Base-by-base conservation (phyloP, 768 basidiomycete genomes). In the Dioszegia aurantiaca region DNA sequence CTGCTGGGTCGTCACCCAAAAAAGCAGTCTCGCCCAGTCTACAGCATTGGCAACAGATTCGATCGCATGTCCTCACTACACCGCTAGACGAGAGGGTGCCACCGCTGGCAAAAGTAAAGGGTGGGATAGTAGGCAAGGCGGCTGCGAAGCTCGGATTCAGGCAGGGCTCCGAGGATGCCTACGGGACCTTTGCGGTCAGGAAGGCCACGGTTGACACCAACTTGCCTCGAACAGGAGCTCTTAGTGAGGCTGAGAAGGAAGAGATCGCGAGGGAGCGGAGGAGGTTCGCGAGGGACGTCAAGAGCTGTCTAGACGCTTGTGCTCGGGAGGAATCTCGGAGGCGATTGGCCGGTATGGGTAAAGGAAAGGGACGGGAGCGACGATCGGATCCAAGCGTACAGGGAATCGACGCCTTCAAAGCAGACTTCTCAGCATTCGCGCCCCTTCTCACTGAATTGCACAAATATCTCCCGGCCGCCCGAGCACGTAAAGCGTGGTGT, bases 21-120 rank as follows among this genome's bases (percentile, higher is more conserved):
- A 65, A 62, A 46, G 41, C 61, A 5, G 54, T 69, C n/a, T 69
- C 68, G 4, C 70, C 70, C 4, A 60, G 64, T 26, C 56, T 69
- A 36, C 62, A 68, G 47, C 70, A 72, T 41, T 72, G 70, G 70
- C 68, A 69, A 28, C 68, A 69, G 37, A 68, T 72, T 48, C 64
- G 70, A 19, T n/a, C 48, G 8, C 65, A 69, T 49, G 70, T 72
- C 12, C 53, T 72, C 12, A 61, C 59, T 8, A 62, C 66, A 8
- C 61, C 66, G 8, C 62, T 63, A 17, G 48, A 45, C 8, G 63
- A 65, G 24, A 64, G 33, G 41, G 40, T 27, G 17, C 40, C 51
- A n/a, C 37, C 55, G 23, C 46, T 54, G 42, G 48, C 30, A 5
- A 71, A 68, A 46, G 65, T 60, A 46, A 47, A 57, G 19, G 63